Base-by-base conservation (phyloP, 2,329 filamentous ascomycete genomes). In the Colletotrichum plurivorum region DNA sequence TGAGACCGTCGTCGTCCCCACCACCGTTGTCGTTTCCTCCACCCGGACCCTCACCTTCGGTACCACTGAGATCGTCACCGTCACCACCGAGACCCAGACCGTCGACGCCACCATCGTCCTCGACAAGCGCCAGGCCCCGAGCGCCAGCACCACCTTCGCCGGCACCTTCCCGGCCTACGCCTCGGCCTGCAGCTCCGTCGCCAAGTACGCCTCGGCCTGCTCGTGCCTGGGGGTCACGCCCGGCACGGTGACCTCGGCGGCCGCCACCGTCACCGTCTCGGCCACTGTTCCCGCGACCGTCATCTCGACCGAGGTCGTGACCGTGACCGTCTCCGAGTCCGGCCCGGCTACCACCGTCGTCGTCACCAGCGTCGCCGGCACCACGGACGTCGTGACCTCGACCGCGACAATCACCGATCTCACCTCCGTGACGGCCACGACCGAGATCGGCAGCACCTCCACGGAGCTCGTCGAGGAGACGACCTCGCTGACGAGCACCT, bases 171-270 rank as follows among this genome's bases (percentile, higher is more conserved):
- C 74, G 5, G 62, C 59, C 2, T 75, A 75, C 52, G 74, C 74
- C 4, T 71, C 73, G 5, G 71, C 74, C 15, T 76, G 74, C 66
- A 70, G 66, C 41, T 67, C 68, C 31, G 51, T 67, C 22, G 67
- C 63, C n/a, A 58, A 64, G 43, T 76, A 75, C 57, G 70, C 72
- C 25, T 75, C 73, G 25, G 74, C 74, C 16, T 76, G 74, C 72
- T 71, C 68, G 6, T 76, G 74, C 66, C 53, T 75, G 48, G 74
- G 74, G 15, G 69, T 75, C n/a, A 46, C 54, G 6, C 67, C 68
- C 13, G 61, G 20, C 51, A 75, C 74, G 8, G 72, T 59, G 46
- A 75, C 74, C 8, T 71, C 67, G 10, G 51, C 55, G 6, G 51
- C 63, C 7, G 49, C 62, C 16, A 62, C 65, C 22, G 63, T 63